Base-by-base conservation (phyloP, 805 yeast species). In the Yamadazyma takamatsuzukensis region DNA sequence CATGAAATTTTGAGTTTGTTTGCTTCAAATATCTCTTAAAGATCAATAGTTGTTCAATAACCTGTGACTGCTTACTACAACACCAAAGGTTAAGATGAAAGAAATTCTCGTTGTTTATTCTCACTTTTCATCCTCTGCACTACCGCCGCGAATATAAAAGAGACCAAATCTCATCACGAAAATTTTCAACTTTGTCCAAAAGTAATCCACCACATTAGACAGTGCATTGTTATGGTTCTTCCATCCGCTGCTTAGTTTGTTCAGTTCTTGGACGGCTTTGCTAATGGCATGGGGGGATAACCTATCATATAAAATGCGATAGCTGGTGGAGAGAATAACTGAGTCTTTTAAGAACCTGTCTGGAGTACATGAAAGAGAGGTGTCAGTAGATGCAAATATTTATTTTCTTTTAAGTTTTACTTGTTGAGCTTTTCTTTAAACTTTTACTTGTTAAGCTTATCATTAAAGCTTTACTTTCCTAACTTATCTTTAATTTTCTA, bases 161-260 rank as follows among this genome's bases (percentile, higher is more conserved):
- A n/a, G n/a, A n/a, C n/a, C n/a, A n/a, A n/a, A n/a, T n/a, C n/a
- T n/a, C n/a, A n/a, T n/a, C n/a, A n/a, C n/a, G 12, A 24, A 26
- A 26, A 13, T 52, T 44, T 41, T 54, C 56, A 56, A 74, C 80
- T 76, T 75, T 76, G 80, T 77, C 80, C 80, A 72, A 75, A 74
- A 71, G 67, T 68, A 54, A 63, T 72, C 82, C 81, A 66, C 73
- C 78, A 68, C 78, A 59, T 59, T 32, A 76, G 83, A 77, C 83
- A 77, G 83, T 77, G 76, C 82, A 62, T 51, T 54, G 47, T 36
- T 54, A 56, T 58, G 58, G 52, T 50, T 41, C 36, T 33, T 47
- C 33, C 44, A 35, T 21, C 33, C 34, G 42, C 39, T 37, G 32
- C 21, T 30, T 22, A 17, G 18, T 29, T 13, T 12, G 21, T 40